These are phyloP conservation scores for Geotrichum fermentans DNA, from an alignment of 1,139 yeast genomes.

Conservation along the genomic window DNA sequence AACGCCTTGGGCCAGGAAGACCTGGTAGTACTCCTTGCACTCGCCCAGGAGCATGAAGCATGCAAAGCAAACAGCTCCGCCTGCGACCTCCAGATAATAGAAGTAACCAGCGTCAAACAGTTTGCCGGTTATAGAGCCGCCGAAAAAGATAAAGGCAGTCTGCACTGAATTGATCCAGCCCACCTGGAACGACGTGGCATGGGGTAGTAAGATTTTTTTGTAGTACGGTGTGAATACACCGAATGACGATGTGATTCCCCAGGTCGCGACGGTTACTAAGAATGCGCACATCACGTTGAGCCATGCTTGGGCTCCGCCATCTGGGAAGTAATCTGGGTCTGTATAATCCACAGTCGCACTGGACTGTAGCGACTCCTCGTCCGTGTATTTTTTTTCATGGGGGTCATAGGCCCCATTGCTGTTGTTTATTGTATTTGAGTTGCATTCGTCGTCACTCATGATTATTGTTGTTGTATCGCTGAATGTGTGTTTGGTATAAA, in stretches of 20 bases:
- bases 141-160: slow-evolving; percentile 43
- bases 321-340: slow-evolving; percentile 24
- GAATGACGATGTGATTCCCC: slow-evolving; percentile 56
- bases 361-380: too few relatives aligned
- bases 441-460: too few relatives aligned
- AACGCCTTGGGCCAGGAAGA: slow-evolving; percentile 49
- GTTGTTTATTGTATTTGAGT: too few relatives aligned
- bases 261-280: slow-evolving; percentile 47
- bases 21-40: slow-evolving; percentile 46
- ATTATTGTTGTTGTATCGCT: too few relatives aligned
- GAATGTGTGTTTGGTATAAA: too few relatives aligned
- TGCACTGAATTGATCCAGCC: slow-evolving; percentile 32
- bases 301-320: slow-evolving; percentile 35
- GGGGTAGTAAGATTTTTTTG: slow-evolving; percentile 42
- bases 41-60: slow-evolving; percentile 50
- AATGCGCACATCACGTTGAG: slow-evolving; percentile 38
- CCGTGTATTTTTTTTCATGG: too few relatives aligned
- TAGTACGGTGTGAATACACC: slow-evolving; percentile 63
- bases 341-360: too few relatives aligned
- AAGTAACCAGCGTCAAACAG: slow-evolving; percentile 39
- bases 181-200: slow-evolving; percentile 34
- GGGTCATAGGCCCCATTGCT: too few relatives aligned
- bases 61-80: slow-evolving; percentile 44
- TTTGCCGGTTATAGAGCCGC: slow-evolving; percentile 45
- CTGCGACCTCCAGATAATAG: slow-evolving; percentile 35